phyloP scores from a whole-genome alignment of 768 basidiomycete genomes.

The Agrocybe pediades region DNA sequence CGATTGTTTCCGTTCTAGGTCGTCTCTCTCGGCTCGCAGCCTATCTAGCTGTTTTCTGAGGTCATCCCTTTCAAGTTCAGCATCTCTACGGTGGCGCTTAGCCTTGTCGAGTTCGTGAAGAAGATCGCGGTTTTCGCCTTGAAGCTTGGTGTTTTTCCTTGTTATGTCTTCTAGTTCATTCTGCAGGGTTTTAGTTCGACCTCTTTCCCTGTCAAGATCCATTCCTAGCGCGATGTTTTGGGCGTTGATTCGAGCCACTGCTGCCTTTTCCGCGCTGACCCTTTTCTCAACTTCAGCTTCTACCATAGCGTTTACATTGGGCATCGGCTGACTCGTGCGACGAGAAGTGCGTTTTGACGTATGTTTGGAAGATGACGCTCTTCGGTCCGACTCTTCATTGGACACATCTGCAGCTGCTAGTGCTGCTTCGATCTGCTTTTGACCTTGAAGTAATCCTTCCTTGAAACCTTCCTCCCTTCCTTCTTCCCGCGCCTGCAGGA shows the following conservation, averaged over 20 bases:
- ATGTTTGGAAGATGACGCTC: background rate
- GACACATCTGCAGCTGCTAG: constrained; percentile 12
- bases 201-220: no score
- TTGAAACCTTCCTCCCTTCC: constrained; percentile 47
- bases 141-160: no score
- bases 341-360: background rate
- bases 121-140: background rate
- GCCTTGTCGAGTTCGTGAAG: background rate
- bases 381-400: background rate
- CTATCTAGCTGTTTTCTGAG: constrained; percentile 17
- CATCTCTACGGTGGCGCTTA: background rate
- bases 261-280: no score
- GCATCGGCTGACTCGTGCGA: no score
- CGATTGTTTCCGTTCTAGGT: constrained; percentile 2
- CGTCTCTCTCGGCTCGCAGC: constrained; percentile 5
- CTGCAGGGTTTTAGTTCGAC: no score
- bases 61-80: background rate
- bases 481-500: constrained; percentile 55
- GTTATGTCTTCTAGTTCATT: no score
- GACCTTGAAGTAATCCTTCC: constrained; percentile 54
- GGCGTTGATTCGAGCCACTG: no score
- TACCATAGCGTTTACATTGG: no score
- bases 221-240: no score
- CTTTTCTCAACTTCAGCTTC: no score
- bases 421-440: constrained; percentile 17